phyloP scores from a whole-genome alignment of 306 rosid genomes.

The Pachyrhizus erosus region DNA sequence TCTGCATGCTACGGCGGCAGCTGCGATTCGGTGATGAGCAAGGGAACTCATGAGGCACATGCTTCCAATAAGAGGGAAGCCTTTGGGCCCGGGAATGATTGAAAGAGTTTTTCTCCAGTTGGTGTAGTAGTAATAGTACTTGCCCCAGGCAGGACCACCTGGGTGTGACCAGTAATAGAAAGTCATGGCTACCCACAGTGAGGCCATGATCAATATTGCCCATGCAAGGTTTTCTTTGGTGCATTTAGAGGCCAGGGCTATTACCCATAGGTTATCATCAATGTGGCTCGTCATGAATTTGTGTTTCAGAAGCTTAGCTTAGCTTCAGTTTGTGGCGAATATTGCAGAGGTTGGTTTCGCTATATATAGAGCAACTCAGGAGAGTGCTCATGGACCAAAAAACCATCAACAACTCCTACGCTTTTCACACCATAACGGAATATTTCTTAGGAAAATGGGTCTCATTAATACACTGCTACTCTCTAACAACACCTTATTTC shows the following conservation, averaged over 20 bases:
- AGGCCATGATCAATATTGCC: constrained; percentile 42
- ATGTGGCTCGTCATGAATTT: constrained; percentile 55
- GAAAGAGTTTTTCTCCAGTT: too few relatives aligned
- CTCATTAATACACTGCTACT: too few relatives aligned
- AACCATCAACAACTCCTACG: too few relatives aligned
- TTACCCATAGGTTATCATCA: constrained; percentile 67
- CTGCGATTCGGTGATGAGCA: constrained; percentile 69
- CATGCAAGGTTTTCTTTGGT: constrained; percentile 41
- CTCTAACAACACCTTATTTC: too few relatives aligned
- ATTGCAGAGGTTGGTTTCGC: neutral
- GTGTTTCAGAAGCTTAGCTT: too few relatives aligned
- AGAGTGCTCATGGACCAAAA: too few relatives aligned
- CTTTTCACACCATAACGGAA: too few relatives aligned
- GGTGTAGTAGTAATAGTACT: constrained; percentile 10
- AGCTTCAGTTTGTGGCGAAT: neutral
- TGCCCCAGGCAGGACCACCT: constrained; percentile 91
- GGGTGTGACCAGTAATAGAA: constrained; percentile 69
- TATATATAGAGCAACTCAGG: neutral
- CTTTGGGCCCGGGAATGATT: constrained; percentile 74
- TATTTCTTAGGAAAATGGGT: too few relatives aligned
- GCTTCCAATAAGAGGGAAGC: constrained; percentile 73
- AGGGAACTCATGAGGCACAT: constrained; percentile 63
- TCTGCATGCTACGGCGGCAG: constrained; percentile 47
- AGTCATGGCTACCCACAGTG: constrained; percentile 46
- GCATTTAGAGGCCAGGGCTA: constrained; percentile 53